A percentile compares a stretch with the other conserved stretches of the same genome.
These are phyloP conservation scores for Elymus sibiricus DNA, from an alignment of 176 grass and related monocot species.

Conservation along the genomic window DNA sequence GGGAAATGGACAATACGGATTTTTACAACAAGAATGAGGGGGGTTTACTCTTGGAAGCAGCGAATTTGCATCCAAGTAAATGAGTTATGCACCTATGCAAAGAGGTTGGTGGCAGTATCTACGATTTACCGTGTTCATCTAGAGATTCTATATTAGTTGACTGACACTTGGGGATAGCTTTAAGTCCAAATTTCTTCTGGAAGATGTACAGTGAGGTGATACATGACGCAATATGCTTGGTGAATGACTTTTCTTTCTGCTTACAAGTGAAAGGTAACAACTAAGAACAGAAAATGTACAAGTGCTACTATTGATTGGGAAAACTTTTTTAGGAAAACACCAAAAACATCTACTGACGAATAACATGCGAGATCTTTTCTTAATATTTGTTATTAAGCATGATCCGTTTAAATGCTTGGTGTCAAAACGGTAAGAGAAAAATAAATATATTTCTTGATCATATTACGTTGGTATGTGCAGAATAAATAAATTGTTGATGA, in stretches of 20 bases:
- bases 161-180: neutral
- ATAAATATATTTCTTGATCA: neutral
- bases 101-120: constrained; percentile 10
- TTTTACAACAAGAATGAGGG: neutral
- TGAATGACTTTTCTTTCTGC: neutral
- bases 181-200: neutral
- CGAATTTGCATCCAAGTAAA: constrained; percentile 1
- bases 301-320: neutral
- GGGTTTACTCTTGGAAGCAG: neutral
- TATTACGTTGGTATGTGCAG: neutral
- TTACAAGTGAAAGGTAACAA: neutral
- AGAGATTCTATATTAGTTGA: neutral
- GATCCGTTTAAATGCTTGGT: neutral
- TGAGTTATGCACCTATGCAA: neutral
- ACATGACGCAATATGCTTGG: neutral
- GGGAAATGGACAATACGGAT: neutral
- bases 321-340: neutral
- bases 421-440: neutral
- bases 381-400: neutral
- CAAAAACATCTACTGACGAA: neutral
- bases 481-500: neutral
- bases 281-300: neutral
- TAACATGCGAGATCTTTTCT: neutral
- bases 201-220: neutral
- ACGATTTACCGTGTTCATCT: neutral